Base-by-base conservation (phyloP, 805 yeast species). In the Kluyveromyces dobzhanskii region DNA sequence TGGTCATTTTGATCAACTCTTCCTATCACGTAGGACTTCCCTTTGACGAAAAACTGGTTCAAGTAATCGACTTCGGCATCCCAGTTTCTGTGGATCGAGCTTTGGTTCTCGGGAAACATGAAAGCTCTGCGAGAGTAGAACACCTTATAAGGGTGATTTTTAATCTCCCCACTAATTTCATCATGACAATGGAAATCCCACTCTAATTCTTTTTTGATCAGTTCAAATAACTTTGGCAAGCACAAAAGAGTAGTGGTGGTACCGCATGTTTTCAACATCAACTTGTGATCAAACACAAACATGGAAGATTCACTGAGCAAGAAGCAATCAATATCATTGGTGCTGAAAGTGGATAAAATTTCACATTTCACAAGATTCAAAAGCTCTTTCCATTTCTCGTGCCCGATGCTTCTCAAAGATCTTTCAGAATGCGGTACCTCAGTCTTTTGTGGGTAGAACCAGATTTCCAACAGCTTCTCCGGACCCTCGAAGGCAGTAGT, bases 261-360 rank as follows among this genome's bases (percentile, higher is more conserved):
- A 6, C 98, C 98, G 59, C 98, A 90, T 4, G 98, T 90, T 61
- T 90, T 90, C 55, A 90, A 70, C 36, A 90, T 78, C 45, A 92
- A 51, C 59, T 84, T 86, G 62, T 87, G 88, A 14, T 84, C 78
- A 57, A 80, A 90, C 19, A 92, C 94, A 62, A 90, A 88, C 54
- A 92, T 65, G 13, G 95, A 84, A 34, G 94, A 82, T 63, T 90
- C 98, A 41, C 90, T 79, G 44, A 90, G 71, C 43, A 90, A 70
- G 53, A 85, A 90, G 3, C 96, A 87, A 56, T 87, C 94, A 65
- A 87, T 61, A 25, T 64, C 66, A 8, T 64, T 51, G 3, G 86
- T 72, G 3, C 84, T 73, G 39, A 81, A 78, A 61, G 80, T 80
- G 9, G 96, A 87, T 39, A 90, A 67, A 28, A 92, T 77, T 59